Conservation (phyloP, 352 stramenopile species). For the Pythium periplocum region DNA sequence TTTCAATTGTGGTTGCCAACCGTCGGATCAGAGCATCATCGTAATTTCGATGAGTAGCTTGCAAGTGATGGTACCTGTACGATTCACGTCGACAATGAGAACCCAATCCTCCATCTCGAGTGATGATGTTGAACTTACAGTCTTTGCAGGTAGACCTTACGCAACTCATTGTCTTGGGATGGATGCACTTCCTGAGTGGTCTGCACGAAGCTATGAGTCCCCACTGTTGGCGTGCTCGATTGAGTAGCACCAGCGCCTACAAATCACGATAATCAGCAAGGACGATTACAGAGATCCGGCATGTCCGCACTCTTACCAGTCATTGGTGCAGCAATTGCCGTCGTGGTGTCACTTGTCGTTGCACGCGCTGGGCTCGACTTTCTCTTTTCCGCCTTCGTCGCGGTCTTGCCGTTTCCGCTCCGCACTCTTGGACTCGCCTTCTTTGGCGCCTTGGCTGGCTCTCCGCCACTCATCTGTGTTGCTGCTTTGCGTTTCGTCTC, state of each 20-base stretch:
- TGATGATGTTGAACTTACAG: conserved; percentile 35
- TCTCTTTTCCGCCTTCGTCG: conserved; percentile 19
- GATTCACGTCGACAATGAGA: too few species aligned
- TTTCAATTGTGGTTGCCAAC: not conserved
- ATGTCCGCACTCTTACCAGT: too few species aligned
- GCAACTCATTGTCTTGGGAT: conserved; percentile 29
- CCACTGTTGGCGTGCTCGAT: too few species aligned
- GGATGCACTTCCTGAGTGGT: conserved; percentile 20
- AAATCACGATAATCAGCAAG: too few species aligned
- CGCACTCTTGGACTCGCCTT: conserved; percentile 29
- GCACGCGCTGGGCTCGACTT: conserved; percentile 7
- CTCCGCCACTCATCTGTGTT: conserved; percentile 1
- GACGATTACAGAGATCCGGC: too few species aligned
- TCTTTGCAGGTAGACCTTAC: conserved; percentile 36
- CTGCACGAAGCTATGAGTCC: not conserved
- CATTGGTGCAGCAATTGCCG: too few species aligned
- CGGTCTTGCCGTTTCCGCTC: conserved; percentile 14
- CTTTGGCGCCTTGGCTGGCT: conserved; percentile 14
- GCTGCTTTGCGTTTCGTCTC: conserved; percentile 20
- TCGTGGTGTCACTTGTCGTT: too few species aligned
- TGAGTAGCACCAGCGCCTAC: too few species aligned
- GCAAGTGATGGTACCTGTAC: too few species aligned
- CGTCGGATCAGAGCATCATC: not conserved
- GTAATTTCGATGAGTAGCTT: too few species aligned
- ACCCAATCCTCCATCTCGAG: conserved; percentile 38